These are phyloP conservation scores for Boletus rubroflammeus DNA, from an alignment of 768 basidiomycete genomes.

Conservation along the genomic window DNA sequence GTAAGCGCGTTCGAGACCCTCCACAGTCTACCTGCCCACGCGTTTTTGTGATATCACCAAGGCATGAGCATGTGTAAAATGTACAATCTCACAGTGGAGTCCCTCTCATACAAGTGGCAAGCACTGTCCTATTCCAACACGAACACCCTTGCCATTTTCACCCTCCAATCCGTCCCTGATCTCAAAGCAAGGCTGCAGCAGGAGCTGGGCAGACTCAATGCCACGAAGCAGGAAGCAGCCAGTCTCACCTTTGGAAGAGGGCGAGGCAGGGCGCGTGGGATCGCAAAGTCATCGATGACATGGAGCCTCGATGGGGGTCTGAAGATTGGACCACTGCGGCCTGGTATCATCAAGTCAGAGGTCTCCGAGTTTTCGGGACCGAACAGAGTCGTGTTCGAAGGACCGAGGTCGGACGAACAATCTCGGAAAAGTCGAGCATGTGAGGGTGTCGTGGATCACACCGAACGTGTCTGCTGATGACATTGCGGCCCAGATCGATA, in stretches of 20 bases:
- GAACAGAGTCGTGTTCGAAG: conserved; percentile 30
- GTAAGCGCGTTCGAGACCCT: conserved; percentile 32
- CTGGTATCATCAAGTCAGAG: conserved; percentile 19
- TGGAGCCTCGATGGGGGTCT: conserved; percentile 11
- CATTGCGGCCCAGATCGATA: conserved; percentile 60
- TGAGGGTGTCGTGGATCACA: conserved; percentile 34
- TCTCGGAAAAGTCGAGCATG: conserved; percentile 50
- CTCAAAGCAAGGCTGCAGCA: conserved; percentile 44
- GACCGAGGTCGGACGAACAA: conserved; percentile 28
- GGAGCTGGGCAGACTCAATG: conserved; percentile 25
- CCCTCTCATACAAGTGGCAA: conserved; percentile 68
- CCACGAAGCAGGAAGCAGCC: conserved; percentile 29
- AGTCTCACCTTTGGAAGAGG: conserved; percentile 10
- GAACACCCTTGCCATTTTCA: conserved; percentile 44
- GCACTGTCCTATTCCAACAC: conserved; percentile 38
- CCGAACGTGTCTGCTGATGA: neutral
- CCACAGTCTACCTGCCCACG: conserved; percentile 7
- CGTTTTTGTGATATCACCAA: conserved; percentile 26
- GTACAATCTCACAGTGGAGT: conserved; percentile 50
- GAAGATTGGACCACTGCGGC: conserved; percentile 12
- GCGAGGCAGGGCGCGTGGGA: conserved; percentile 5
- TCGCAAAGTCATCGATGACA: neutral
- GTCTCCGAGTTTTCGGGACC: conserved; percentile 16
- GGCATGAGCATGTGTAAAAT: conserved; percentile 63
- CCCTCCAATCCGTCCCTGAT: conserved; percentile 44